phyloP scores from a whole-genome alignment of 139 green algal genomes.

The Chlamydomonas sphaeroides region DNA sequence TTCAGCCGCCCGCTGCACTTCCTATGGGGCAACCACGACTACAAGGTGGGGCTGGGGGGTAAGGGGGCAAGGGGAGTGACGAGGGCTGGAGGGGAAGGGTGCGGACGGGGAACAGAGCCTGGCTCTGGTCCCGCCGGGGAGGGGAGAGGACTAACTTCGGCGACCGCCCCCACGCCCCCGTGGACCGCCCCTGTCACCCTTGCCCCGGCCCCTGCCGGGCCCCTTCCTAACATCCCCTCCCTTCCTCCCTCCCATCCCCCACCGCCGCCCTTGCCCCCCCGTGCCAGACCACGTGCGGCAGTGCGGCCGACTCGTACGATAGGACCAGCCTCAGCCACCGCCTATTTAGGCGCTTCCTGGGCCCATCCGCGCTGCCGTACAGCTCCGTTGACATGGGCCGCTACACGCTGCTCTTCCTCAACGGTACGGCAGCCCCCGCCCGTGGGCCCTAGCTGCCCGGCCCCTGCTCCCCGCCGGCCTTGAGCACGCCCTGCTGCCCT shows the following conservation, averaged over 20 bases:
- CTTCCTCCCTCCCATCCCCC: no score
- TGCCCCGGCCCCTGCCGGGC: no score
- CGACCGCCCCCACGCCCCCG: no score
- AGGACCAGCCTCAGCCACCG: constrained; percentile 11
- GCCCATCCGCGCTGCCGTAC: constrained; percentile 2
- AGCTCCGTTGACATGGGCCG: not conserved
- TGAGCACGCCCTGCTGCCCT: no score
- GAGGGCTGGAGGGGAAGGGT: not conserved
- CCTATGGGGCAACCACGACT: constrained; percentile 40
- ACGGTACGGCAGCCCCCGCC: no score
- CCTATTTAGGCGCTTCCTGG: constrained; percentile 32
- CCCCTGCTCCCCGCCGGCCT: no score
- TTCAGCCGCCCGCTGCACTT: not conserved
- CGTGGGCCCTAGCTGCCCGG: no score
- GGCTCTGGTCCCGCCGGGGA: no score
- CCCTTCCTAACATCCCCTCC: no score
- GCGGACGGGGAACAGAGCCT: not conserved
- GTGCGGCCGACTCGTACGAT: not conserved
- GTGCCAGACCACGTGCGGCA: constrained; percentile 22
- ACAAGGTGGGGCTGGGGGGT: constrained; percentile 20
- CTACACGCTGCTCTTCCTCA: constrained; percentile 28
- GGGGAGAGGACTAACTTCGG: no score
- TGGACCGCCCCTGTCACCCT: no score
- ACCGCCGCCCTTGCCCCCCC: no score
- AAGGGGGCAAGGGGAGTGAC: not conserved